A percentile compares a stretch with the other conserved stretches of the same genome.
Evolutionary conservation across 495 filamentous ascomycete species (phyloP).

Genomic region (Melanomma pulvis-pyrius): DNA sequence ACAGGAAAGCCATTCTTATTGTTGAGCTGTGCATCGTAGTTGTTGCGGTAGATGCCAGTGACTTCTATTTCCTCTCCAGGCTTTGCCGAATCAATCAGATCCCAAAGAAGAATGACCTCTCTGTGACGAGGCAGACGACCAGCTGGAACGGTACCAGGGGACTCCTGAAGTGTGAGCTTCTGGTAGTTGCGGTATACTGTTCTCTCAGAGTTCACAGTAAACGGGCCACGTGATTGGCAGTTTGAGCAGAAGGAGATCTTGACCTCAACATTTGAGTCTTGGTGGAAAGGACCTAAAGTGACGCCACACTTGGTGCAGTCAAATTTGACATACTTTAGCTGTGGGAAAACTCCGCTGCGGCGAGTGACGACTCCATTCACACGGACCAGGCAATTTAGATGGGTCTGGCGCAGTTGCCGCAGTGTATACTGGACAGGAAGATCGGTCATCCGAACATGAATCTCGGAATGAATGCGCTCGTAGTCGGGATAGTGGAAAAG

Average conservation of each 20-base stretch:
- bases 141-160: slow-evolving; percentile 94
- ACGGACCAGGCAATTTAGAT: slow-evolving; percentile 94
- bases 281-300: slow-evolving; percentile 93
- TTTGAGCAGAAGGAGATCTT: slow-evolving; percentile 96
- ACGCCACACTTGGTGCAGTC: slow-evolving; percentile 91
- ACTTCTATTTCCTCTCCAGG: slow-evolving; percentile 98
- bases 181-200: slow-evolving; percentile 99
- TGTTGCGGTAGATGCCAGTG: slow-evolving; percentile 97
- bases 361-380: slow-evolving; percentile 95
- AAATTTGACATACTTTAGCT: slow-evolving; percentile 97
- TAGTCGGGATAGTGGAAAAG: slow-evolving; percentile 97
- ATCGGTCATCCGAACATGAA: slow-evolving; percentile 96
- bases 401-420: slow-evolving; percentile 91
- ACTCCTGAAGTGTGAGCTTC: slow-evolving; percentile 95
- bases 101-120: slow-evolving; percentile 95
- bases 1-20: slow-evolving; percentile 99
- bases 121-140: slow-evolving; percentile 93
- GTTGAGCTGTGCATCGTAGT: slow-evolving; percentile 96
- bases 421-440: slow-evolving; percentile 95
- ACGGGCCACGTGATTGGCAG: slow-evolving; percentile 94
- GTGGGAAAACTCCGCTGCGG: slow-evolving; percentile 95
- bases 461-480: slow-evolving; percentile 95
- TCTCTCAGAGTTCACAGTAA: slow-evolving; percentile 95
- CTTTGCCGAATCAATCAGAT: slow-evolving; percentile 95
- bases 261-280: slow-evolving; percentile 94